Conservation (phyloP, 2,329 filamentous ascomycete species). For the Fusarium agapanthi region DNA sequence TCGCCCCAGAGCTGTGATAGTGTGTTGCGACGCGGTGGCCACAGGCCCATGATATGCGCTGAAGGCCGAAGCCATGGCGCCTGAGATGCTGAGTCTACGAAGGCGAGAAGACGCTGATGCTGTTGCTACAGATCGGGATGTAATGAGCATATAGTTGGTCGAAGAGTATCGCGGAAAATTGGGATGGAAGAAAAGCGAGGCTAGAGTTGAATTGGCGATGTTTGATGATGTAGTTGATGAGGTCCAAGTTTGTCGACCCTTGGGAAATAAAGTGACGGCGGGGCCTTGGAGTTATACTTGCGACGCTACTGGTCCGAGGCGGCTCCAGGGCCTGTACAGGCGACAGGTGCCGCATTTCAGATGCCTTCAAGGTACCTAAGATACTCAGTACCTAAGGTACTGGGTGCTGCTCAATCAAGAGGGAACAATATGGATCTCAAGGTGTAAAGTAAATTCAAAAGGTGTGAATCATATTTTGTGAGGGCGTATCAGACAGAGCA, state of each 20-base stretch:
- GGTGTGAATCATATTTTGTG: neutral
- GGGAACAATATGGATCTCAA: neutral
- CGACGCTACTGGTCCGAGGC: constrained; percentile 30
- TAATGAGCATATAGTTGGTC: constrained; percentile 38
- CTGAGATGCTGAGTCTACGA: constrained; percentile 36
- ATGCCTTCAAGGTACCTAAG: no score
- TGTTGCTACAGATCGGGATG: neutral
- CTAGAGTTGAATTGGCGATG: neutral
- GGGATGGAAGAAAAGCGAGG: neutral
- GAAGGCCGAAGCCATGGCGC: constrained; percentile 53
- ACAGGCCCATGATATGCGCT: constrained; percentile 49
- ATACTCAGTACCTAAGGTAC: no score
- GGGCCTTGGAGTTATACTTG: neutral
- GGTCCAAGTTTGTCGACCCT: constrained; percentile 30
- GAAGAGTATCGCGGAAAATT: neutral
- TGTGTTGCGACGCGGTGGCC: constrained; percentile 52
- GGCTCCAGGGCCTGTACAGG: constrained; percentile 40
- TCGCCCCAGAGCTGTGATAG: constrained; percentile 78
- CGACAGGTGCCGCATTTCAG: constrained; percentile 36
- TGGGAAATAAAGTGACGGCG: constrained; percentile 22
- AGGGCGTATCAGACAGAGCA: neutral
- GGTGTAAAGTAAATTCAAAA: neutral
- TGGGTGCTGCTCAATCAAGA: neutral
- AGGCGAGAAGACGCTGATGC: constrained; percentile 26
- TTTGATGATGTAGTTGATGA: constrained; percentile 32